Base-by-base conservation (phyloP, 2,329 filamentous ascomycete genomes). In the Penicillium sp. region DNA sequence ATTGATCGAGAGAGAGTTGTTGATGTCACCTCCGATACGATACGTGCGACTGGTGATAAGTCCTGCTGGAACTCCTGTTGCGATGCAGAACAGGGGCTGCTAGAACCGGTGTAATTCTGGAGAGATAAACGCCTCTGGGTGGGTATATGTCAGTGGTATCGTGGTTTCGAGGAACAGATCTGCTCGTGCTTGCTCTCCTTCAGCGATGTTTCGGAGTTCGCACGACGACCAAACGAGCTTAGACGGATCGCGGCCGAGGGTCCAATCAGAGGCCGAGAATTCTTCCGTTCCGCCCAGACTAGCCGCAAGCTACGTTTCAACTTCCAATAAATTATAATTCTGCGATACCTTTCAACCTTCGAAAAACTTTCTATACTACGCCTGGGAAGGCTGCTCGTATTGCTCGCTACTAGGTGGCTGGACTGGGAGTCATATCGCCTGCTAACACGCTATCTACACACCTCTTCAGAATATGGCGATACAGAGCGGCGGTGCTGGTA, bases 1-100 rank as follows among this genome's bases (percentile, higher is more conserved):
- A 53, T 71, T 30, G 47, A 62, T n/a, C 21, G 55, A 30, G 57
- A 28, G 47, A 47, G 59, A n/a, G 30, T 48, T 50, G 30, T 52
- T 61, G 45, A 51, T 52, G 26, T 55, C 54, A 56, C 47, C 45
- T 35, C 16, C 18, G 24, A 52, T 30, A n/a, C 23, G 16, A 11
- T 28, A 21, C 24, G 45, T 47, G 42, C 21, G 30, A 16, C 24
- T 26, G 33, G 28, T 52, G 33, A 42, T 52, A 45, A 43, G 49
- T 52, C 16, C 21, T 23, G 28, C 8, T 35, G 40, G 21, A 46
- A 16, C 40, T 23, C 26, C 40, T 28, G 28, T 24, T 11, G 50
- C 30, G 14, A 35, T 16, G 28, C 26, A 35, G 40, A 35, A 45
- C 26, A 30, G 24, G 50, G 12, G 20, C 14, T 23, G 40, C 7